phyloP scores from a whole-genome alignment of 1,139 yeast species.

The Kluyveromyces sp. region DNA sequence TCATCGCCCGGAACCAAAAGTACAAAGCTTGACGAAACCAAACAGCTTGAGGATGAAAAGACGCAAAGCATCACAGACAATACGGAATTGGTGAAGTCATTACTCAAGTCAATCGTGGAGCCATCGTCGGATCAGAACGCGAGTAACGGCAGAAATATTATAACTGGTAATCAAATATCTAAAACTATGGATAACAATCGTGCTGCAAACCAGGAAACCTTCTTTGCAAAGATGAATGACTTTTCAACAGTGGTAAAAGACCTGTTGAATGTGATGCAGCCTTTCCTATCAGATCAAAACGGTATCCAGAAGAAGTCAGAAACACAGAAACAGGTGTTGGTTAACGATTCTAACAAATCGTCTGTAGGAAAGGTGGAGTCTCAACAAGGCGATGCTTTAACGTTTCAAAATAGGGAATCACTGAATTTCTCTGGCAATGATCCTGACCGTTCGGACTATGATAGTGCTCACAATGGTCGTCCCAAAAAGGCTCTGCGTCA shows the following conservation, averaged over 20 bases:
- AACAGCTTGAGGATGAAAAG: neutral
- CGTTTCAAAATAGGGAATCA: too few species aligned
- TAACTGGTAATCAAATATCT: too few species aligned
- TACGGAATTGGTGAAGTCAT: slow-evolving; percentile 7
- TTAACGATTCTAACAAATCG: too few species aligned
- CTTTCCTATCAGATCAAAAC: neutral
- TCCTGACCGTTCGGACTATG: too few species aligned
- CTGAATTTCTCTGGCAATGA: too few species aligned
- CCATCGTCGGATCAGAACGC: too few species aligned
- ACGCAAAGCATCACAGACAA: neutral
- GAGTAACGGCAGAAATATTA: too few species aligned
- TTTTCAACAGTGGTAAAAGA: slow-evolving; percentile 2
- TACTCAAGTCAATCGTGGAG: neutral
- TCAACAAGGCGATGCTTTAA: too few species aligned
- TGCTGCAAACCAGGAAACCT: neutral
- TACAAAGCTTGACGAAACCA: neutral
- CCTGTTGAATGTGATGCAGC: slow-evolving; percentile 3
- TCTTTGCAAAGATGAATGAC: slow-evolving; percentile 1
- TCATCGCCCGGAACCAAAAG: neutral
- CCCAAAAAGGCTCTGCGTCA: neutral
- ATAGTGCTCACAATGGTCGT: neutral
- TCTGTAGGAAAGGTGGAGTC: too few species aligned
- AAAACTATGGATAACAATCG: too few species aligned
- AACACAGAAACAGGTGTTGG: too few species aligned
- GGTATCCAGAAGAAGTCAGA: neutral